Conservation (phyloP, 208 protist species). For the Crithidia thermophila region DNA sequence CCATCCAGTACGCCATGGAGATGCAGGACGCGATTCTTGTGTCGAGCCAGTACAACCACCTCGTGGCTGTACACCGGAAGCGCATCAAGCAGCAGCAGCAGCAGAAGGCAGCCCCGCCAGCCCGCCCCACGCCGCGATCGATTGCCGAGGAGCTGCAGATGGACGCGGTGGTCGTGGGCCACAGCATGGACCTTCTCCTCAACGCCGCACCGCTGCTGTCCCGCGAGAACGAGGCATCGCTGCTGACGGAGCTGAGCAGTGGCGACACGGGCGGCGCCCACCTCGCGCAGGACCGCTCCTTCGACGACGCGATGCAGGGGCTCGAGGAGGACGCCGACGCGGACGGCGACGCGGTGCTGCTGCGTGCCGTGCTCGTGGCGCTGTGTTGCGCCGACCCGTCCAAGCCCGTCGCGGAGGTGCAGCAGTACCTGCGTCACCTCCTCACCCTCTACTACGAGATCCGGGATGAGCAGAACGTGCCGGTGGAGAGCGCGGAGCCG, state of each 20-base stretch:
- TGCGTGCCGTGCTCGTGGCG: conserved; percentile 41
- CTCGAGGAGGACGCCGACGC: neutral
- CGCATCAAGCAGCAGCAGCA: conserved; percentile 12
- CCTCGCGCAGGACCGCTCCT: neutral
- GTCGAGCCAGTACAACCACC: conserved; percentile 28
- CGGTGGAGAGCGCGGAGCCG: conserved; percentile 27
- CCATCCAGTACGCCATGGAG: conserved; percentile 44
- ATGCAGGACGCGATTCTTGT: conserved; percentile 45
- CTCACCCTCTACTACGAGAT: conserved; percentile 41
- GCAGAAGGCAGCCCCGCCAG: neutral
- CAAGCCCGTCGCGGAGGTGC: conserved; percentile 35
- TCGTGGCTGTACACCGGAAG: conserved; percentile 13
- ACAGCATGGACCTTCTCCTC: conserved; percentile 8
- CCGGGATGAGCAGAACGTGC: conserved; percentile 25
- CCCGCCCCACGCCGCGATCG: neutral
- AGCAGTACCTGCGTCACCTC: conserved; percentile 52
- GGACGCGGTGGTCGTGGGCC: conserved; percentile 17
- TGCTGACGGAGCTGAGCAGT: conserved; percentile 5
- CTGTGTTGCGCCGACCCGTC: conserved; percentile 37
- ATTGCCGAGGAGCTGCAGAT: conserved; percentile 13
- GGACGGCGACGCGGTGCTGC: conserved; percentile 13
- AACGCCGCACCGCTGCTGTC: neutral
- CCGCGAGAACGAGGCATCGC: neutral
- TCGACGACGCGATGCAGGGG: neutral
- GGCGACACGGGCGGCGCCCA: neutral